Evolutionary conservation across 1,284 basidiomycete genomes (phyloP).

Genomic region (Apiotrichum sp.): DNA sequence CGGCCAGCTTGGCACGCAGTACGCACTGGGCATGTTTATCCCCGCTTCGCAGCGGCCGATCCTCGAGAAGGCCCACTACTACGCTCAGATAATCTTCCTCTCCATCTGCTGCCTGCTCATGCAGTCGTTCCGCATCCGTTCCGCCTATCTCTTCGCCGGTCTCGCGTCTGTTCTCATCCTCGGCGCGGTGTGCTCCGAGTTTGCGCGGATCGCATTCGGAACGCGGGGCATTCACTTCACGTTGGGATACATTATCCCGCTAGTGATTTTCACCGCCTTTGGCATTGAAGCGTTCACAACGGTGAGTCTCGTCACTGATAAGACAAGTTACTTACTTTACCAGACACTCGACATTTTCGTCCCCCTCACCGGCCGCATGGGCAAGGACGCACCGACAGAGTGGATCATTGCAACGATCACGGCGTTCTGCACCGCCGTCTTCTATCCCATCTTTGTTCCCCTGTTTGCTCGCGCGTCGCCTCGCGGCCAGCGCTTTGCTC

Average conservation of each 20-base stretch:
- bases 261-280: conserved; percentile 58
- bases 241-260: conserved; percentile 61
- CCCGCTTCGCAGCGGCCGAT: conserved; percentile 23
- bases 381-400: conserved; percentile 70
- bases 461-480: conserved; percentile 65
- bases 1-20: conserved; percentile 40
- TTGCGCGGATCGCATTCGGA: conserved; percentile 1
- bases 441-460: conserved; percentile 57
- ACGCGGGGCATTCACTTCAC: conserved; percentile 19
- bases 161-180: conserved; percentile 28
- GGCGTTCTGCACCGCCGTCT: conserved; percentile 55
- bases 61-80: conserved; percentile 59
- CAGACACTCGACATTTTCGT: conserved; percentile 75
- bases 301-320: conserved; percentile 45
- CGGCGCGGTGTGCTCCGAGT: conserved; percentile 25
- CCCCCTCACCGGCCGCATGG: conserved; percentile 68
- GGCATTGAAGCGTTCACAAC: conserved; percentile 65
- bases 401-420: conserved; percentile 79
- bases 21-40: conserved; percentile 26
- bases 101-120: conserved; percentile 50
- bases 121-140: conserved; percentile 47
- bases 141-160: conserved; percentile 46
- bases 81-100: conserved; percentile 59
- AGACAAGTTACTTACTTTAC: too few relatives aligned
- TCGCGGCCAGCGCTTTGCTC: conserved; percentile 48